Evolutionary conservation across 148 eudicot genomes (phyloP).

Genomic region (Chenopodium album): DNA sequence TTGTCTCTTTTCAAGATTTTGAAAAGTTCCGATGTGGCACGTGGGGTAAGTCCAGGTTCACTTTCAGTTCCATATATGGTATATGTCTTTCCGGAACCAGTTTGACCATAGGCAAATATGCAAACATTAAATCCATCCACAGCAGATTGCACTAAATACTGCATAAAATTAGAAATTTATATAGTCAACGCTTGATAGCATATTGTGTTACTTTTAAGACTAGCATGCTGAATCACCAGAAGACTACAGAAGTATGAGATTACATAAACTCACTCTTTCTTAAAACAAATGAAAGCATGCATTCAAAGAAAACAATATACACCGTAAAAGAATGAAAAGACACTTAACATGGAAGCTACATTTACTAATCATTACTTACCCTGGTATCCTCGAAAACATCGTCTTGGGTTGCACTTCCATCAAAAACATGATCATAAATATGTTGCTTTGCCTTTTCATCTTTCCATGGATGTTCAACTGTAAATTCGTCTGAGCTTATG

Average conservation of each 20-base stretch:
- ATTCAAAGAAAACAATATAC: background rate
- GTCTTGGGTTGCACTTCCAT: slow-evolving; percentile 78
- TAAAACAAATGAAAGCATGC: background rate
- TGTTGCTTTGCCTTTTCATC: slow-evolving; percentile 89
- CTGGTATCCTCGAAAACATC: slow-evolving; percentile 95
- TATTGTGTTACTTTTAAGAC: background rate
- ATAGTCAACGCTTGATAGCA: background rate
- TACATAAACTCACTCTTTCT: background rate
- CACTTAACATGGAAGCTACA: background rate
- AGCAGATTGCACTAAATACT: slow-evolving; percentile 98
- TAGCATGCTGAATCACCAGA: background rate
- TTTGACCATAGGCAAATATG: slow-evolving; percentile 99
- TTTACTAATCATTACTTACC: slow-evolving; percentile 39
- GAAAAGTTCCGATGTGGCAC: slow-evolving; percentile 84
- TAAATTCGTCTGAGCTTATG: slow-evolving; percentile 73
- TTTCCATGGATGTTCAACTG: slow-evolving; percentile 92
- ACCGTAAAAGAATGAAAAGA: background rate
- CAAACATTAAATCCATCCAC: slow-evolving; percentile 96
- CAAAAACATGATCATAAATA: slow-evolving; percentile 89
- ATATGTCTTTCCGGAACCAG: slow-evolving; percentile 98
- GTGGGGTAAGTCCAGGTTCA: slow-evolving; percentile 92
- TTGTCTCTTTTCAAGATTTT: slow-evolving; percentile 71
- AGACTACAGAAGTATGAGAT: background rate
- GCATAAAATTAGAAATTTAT: slow-evolving; percentile 22
- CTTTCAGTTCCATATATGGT: slow-evolving; percentile 82